Conservation (phyloP, 2,329 filamentous ascomycete species). For the Alternaria triticina region DNA sequence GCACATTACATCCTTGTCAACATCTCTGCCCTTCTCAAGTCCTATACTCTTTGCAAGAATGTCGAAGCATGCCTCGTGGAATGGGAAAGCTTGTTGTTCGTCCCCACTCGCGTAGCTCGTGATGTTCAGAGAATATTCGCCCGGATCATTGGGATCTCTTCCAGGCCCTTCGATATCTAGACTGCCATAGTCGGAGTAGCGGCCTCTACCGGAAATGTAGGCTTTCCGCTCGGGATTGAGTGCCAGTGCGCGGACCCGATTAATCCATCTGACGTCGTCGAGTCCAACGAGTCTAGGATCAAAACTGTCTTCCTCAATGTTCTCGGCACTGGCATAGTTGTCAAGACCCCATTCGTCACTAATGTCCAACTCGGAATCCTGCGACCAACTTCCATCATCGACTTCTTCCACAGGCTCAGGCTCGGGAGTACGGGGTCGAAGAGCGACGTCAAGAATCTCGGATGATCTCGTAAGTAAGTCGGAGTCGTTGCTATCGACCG, state of each 20-base stretch:
- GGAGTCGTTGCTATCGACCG: not conserved
- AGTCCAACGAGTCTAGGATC: constrained; percentile 15
- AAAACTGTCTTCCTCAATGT: constrained; percentile 15
- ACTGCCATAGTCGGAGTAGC: constrained; percentile 14
- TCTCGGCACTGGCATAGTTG: not conserved
- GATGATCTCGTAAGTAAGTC: not conserved
- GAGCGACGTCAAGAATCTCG: constrained; percentile 3
- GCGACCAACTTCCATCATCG: constrained; percentile 1
- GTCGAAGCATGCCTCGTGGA: constrained; percentile 27
- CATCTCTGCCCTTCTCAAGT: not conserved
- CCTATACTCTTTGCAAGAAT: constrained; percentile 22
- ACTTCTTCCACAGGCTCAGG: not conserved
- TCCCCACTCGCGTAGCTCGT: not conserved
- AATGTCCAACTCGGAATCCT: constrained; percentile 6
- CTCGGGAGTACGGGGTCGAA: not conserved
- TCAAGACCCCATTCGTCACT: too few species aligned
- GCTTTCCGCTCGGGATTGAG: constrained; percentile 19
- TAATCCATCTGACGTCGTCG: constrained; percentile 21
- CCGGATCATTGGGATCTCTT: constrained; percentile 17
- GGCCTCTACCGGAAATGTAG: constrained; percentile 22
- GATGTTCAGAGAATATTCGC: constrained; percentile 7
- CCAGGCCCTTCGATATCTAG: constrained; percentile 3
- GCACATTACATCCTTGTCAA: constrained; percentile 25
- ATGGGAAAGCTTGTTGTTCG: constrained; percentile 15
- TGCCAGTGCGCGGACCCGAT: constrained; percentile 16